Conservation (phyloP, 1,284 basidiomycete genomes). For the Pterulicium gracile region DNA sequence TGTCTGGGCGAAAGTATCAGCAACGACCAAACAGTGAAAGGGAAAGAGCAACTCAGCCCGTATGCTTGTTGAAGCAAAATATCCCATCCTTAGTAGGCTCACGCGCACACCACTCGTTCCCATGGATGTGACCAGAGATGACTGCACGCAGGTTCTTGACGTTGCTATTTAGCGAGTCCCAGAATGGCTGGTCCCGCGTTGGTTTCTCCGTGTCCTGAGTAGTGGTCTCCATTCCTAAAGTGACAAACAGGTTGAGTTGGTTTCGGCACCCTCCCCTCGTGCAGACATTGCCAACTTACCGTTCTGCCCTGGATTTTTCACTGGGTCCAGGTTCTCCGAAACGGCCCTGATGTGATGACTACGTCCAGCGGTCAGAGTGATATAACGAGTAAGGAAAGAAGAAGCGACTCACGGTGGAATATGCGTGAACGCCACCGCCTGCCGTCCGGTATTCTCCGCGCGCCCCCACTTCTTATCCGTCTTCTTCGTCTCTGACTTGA, state of each 20-base stretch:
- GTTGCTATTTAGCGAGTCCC: not conserved
- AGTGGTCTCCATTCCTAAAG: not conserved
- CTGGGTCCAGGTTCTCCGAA: not conserved
- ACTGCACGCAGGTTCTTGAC: not conserved
- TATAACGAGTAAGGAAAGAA: not conserved
- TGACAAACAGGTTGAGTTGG: not conserved
- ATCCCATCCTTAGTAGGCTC: too few relatives aligned
- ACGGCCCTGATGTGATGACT: not conserved
- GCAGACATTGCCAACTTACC: too few relatives aligned
- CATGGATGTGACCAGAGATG: too few relatives aligned
- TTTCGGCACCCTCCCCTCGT: not conserved
- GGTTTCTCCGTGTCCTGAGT: not conserved
- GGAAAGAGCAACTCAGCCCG: too few relatives aligned
- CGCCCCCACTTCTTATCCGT: not conserved
- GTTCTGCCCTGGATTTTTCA: not conserved
- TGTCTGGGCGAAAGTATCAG: constrained; percentile 28
- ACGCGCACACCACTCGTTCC: too few relatives aligned
- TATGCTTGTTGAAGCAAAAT: too few relatives aligned
- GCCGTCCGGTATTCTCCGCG: not conserved
- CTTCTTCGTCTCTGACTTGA: not conserved
- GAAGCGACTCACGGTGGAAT: not conserved
- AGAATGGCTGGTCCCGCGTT: not conserved
- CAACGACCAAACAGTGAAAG: constrained; percentile 1
- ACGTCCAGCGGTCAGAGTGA: not conserved
- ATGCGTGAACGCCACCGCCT: not conserved